These are phyloP conservation scores for Allium fistulosum DNA, from an alignment of 106 monocot species.

Conservation along the genomic window DNA sequence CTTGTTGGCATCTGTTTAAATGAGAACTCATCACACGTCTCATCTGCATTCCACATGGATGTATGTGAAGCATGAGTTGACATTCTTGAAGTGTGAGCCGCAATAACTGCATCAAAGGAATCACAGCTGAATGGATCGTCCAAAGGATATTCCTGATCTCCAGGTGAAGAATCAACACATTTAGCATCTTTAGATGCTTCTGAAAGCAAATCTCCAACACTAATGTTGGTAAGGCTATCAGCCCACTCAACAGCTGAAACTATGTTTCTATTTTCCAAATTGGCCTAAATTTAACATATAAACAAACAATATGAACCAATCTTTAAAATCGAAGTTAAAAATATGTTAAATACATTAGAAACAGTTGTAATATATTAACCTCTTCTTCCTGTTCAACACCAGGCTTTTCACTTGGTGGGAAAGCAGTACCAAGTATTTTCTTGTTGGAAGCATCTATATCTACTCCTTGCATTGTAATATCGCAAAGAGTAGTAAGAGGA, in stretches of 20 bases:
- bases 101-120: conserved; percentile 90
- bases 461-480: conserved; percentile 5
- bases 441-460: not conserved
- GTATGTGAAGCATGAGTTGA: conserved; percentile 15
- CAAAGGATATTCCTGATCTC: conserved; percentile 14
- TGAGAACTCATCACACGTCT: conserved; percentile 91
- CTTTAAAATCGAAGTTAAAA: conserved; percentile 4
- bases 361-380: not conserved
- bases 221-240: conserved; percentile 87
- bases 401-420: not conserved
- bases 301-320: not conserved
- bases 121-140: conserved; percentile 49
- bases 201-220: conserved; percentile 65
- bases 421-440: not conserved
- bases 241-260: conserved; percentile 69
- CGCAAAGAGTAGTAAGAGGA: conserved; percentile 11
- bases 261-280: conserved; percentile 3
- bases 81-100: conserved; percentile 41
- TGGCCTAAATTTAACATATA: conserved; percentile 17
- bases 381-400: too few species aligned
- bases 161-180: conserved; percentile 13
- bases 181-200: conserved; percentile 67
- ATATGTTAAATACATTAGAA: not conserved
- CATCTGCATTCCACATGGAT: conserved; percentile 75
- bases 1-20: conserved; percentile 21